These are phyloP conservation scores for Bretziella fagacearum DNA, from an alignment of 2,329 filamentous ascomycete species.

Conservation along the genomic window DNA sequence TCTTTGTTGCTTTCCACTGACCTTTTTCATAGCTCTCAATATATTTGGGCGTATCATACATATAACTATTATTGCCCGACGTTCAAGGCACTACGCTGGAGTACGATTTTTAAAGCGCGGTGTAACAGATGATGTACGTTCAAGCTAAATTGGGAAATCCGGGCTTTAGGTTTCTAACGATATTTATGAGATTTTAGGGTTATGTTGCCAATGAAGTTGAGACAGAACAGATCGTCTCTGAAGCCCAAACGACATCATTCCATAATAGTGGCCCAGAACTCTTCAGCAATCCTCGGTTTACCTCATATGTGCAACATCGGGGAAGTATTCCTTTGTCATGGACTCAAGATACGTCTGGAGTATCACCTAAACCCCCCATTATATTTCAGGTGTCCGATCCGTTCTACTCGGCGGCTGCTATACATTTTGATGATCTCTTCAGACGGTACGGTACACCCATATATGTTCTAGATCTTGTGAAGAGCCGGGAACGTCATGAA, in stretches of 20 bases:
- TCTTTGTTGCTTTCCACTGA: no score
- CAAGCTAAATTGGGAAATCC: neutral
- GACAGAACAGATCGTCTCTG: constrained; percentile 94
- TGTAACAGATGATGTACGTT: constrained; percentile 58
- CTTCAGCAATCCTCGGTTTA: constrained; percentile 80
- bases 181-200: constrained; percentile 28
- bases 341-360: constrained; percentile 90
- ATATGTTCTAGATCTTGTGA: constrained; percentile 82
- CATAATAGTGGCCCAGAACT: constrained; percentile 75
- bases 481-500: constrained; percentile 71
- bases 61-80: constrained; percentile 81
- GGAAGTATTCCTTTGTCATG: constrained; percentile 95
- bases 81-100: constrained; percentile 85
- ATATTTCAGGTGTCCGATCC: constrained; percentile 90
- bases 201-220: constrained; percentile 98
- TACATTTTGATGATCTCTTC: constrained; percentile 93
- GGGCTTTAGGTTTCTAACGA: neutral
- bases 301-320: constrained; percentile 89
- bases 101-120: constrained; percentile 89
- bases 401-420: constrained; percentile 79
- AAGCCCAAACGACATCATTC: constrained; percentile 86
- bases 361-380: constrained; percentile 91
- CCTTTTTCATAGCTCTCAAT: constrained; percentile 52
- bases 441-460: constrained; percentile 82
- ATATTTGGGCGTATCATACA: constrained; percentile 70